Percentiles rank a stretch among this genome's conserved stretches.
phyloP scores from a whole-genome alignment of 148 eudicot species.

The Selenicereus undatus region DNA sequence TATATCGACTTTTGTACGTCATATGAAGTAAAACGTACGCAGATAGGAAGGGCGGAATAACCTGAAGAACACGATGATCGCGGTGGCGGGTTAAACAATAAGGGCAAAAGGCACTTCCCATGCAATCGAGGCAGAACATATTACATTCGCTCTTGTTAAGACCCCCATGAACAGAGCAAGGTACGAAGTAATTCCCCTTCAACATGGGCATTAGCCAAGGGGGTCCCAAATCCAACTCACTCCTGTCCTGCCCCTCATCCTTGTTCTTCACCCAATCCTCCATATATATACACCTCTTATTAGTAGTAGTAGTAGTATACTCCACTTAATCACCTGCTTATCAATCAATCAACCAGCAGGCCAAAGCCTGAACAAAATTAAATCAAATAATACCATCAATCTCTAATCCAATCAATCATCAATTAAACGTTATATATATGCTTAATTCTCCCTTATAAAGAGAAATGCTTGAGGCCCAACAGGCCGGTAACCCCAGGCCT shows the following conservation, averaged over 20 bases:
- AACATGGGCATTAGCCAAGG: constrained; percentile 48
- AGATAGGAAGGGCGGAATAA: background rate
- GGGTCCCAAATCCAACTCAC: constrained; percentile 20
- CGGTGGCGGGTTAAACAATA: constrained; percentile 43
- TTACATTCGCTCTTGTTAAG: constrained; percentile 47
- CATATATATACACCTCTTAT: background rate
- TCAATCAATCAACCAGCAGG: constrained; percentile 1
- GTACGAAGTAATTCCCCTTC: constrained; percentile 30
- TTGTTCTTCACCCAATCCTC: background rate
- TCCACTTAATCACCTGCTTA: background rate
- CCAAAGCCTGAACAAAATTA: constrained; percentile 1
- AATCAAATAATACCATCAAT: background rate
- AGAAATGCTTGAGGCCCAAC: too few species aligned
- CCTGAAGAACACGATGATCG: constrained; percentile 48
- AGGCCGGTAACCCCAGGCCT: too few species aligned
- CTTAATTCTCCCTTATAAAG: too few species aligned
- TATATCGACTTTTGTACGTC: background rate
- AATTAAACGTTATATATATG: too few species aligned
- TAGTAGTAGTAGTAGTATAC: too few species aligned
- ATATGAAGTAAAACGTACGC: background rate
- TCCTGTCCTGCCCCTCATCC: background rate
- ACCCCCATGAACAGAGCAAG: constrained; percentile 36
- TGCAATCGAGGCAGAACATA: constrained; percentile 53
- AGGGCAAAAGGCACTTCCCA: constrained; percentile 41
- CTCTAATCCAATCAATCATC: background rate